Conservation (phyloP, 179 eudicot genomes). For the Beta lomatogona region DNA sequence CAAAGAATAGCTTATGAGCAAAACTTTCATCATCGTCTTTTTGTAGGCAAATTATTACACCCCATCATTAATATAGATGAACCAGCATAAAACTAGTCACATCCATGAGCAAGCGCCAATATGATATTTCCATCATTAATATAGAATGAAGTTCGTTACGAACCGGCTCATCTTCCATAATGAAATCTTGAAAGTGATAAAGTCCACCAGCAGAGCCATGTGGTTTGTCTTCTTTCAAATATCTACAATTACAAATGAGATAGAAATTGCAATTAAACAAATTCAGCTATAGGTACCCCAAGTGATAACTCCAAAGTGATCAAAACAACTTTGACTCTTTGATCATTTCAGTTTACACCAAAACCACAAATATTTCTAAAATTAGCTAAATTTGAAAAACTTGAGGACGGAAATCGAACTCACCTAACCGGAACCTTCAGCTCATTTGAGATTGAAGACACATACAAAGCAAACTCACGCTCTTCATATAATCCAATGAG, state of each 20-base stretch:
- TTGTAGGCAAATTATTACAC: not conserved
- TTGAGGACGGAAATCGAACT: slow-evolving; percentile 10
- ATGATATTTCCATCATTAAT: no score
- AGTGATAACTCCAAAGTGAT: not conserved
- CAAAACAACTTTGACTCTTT: not conserved
- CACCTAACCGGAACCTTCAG: slow-evolving; percentile 87
- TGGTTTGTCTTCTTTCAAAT: slow-evolving; percentile 88
- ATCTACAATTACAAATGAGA: slow-evolving; percentile 53
- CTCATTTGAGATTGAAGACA: slow-evolving; percentile 86
- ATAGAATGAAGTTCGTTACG: not conserved
- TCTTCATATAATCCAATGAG: slow-evolving; percentile 80
- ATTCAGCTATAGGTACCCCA: not conserved
- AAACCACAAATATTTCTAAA: not conserved
- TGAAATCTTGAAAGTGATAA: slow-evolving; percentile 71
- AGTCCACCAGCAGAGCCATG: slow-evolving; percentile 95
- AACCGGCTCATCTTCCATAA: slow-evolving; percentile 87
- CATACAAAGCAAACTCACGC: slow-evolving; percentile 70
- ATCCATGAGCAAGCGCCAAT: no score
- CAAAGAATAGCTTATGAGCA: not conserved
- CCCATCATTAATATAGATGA: not conserved
- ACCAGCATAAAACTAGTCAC: no score
- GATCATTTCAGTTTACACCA: not conserved
- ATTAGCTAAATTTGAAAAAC: not conserved
- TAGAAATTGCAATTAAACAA: not conserved
- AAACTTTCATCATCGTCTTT: not conserved